Evolutionary conservation across 345 rosid species (phyloP).

Genomic region (Mangifera indica): DNA sequence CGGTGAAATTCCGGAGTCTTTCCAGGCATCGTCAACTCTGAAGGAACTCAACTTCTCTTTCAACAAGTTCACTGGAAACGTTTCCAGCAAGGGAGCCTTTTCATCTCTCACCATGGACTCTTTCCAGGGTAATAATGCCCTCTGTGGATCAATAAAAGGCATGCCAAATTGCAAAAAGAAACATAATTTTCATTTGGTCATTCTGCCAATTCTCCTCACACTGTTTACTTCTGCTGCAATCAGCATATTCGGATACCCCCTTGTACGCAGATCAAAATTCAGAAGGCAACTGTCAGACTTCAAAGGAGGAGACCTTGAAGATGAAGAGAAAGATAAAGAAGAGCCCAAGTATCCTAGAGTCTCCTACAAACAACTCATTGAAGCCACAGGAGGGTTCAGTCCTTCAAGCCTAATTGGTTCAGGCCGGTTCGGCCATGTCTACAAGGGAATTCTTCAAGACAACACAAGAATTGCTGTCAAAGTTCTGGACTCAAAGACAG

Average conservation of each 20-base stretch:
- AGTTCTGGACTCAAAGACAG: slow-evolving; percentile 57
- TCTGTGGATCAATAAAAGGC: slow-evolving; percentile 77
- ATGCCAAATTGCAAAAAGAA: slow-evolving; percentile 61
- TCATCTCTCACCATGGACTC: slow-evolving; percentile 56
- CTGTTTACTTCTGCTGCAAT: slow-evolving; percentile 47
- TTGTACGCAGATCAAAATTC: slow-evolving; percentile 44
- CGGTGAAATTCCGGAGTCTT: slow-evolving; percentile 61
- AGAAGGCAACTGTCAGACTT: slow-evolving; percentile 31
- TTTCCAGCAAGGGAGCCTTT: slow-evolving; percentile 65
- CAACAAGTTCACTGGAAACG: slow-evolving; percentile 65
- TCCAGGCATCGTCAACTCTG: slow-evolving; percentile 62
- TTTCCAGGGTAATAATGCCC: slow-evolving; percentile 60
- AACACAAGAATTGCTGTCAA: slow-evolving; percentile 78
- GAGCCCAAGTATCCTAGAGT: slow-evolving; percentile 62
- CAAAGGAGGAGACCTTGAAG: slow-evolving; percentile 41
- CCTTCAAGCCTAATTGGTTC: slow-evolving; percentile 74
- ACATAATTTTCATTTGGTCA: slow-evolving; percentile 32
- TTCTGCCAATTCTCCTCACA: slow-evolving; percentile 54
- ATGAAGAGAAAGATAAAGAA: slow-evolving; percentile 46
- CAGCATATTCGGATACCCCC: slow-evolving; percentile 47
- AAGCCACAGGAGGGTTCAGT: slow-evolving; percentile 78
- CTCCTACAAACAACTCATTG: slow-evolving; percentile 61
- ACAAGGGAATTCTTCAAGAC: slow-evolving; percentile 74
- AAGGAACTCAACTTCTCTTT: slow-evolving; percentile 67
- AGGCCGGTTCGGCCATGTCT: slow-evolving; percentile 81